phyloP scores from a whole-genome alignment of 1,139 yeast genomes.

The Sugiyamaella japonica region DNA sequence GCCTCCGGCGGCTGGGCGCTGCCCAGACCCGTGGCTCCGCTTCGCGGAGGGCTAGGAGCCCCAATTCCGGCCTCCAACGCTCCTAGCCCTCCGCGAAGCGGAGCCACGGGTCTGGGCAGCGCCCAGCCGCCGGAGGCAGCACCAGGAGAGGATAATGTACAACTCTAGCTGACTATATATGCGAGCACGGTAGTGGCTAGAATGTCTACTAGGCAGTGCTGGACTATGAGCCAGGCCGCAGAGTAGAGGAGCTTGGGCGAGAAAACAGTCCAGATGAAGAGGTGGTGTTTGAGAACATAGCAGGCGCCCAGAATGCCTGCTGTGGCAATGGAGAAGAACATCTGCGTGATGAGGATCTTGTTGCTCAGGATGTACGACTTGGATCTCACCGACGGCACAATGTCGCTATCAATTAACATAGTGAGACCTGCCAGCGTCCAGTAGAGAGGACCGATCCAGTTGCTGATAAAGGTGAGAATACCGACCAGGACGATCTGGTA shows the following conservation, averaged over 20 bases:
- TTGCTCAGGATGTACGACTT: constrained; percentile 37
- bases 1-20: too few relatives aligned
- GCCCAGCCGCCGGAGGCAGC: constrained; percentile 2
- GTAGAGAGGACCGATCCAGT: constrained; percentile 81
- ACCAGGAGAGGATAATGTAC: constrained; percentile 7
- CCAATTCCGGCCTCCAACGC: too few relatives aligned
- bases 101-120: neutral
- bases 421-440: constrained; percentile 67
- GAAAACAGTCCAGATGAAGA: constrained; percentile 96
- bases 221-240: constrained; percentile 62
- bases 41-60: too few relatives aligned
- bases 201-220: constrained; percentile 34
- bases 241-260: constrained; percentile 87
- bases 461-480: constrained; percentile 71
- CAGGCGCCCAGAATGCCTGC: constrained; percentile 66
- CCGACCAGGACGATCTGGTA: constrained; percentile 79
- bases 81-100: neutral
- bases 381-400: constrained; percentile 21
- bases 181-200: constrained; percentile 28
- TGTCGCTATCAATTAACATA: constrained; percentile 44
- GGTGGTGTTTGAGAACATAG: constrained; percentile 70
- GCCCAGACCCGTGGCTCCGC: too few relatives aligned
- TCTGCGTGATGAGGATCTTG: constrained; percentile 38
- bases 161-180: constrained; percentile 12
- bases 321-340: constrained; percentile 63